Base-by-base conservation (phyloP, 495 filamentous ascomycete species). In the Amorphotheca resinae region DNA sequence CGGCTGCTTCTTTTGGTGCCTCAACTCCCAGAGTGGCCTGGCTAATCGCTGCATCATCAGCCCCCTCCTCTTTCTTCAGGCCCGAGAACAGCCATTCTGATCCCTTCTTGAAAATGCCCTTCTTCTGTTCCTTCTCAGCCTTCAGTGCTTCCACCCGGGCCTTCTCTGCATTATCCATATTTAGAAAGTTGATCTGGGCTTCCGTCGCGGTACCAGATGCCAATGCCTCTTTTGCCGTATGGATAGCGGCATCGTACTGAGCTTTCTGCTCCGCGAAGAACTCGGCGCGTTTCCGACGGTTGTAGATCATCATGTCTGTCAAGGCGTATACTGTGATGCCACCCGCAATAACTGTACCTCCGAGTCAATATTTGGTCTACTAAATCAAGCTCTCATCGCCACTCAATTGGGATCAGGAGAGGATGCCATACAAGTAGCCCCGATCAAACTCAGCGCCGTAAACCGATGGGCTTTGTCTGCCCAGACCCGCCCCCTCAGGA, bases 281-380 rank as follows among this genome's bases (percentile, higher is more conserved):
- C 44, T 84, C 76, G 45, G 64, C 64, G 39, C 70, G 69, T 42
- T 71, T 69, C 59, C 69, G 68, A 41, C 84, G 80, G 67, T 95
- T 95, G 66, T 89, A 83, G 33, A 84, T 59, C 22, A 91, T 75
- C 76, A 98, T 83, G 61, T 94, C 88, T 55, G 73, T 72, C 41
- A 87, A 70, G 5, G 89, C 81, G 65, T 87, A 91, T 43, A 78
- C 68, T 16, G 84, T 85, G 28, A 89, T 72, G 41, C 79, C 72
- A 50, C 72, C 77, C 48, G 77, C 75, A 51, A 94, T 57, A 40
- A 77, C 87, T 89, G 46, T 41, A 14, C 3, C 37, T 16, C 14
- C 33, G 35, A 48, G 46, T 56, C 46, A 51, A 49, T 31, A 16
- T 34, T 28, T 21, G 30, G 37, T 42, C 33, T 2, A 18, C 38